These are phyloP conservation scores for Eucalyptus sp. DNA, from an alignment of 345 rosid species.

Conservation along the genomic window DNA sequence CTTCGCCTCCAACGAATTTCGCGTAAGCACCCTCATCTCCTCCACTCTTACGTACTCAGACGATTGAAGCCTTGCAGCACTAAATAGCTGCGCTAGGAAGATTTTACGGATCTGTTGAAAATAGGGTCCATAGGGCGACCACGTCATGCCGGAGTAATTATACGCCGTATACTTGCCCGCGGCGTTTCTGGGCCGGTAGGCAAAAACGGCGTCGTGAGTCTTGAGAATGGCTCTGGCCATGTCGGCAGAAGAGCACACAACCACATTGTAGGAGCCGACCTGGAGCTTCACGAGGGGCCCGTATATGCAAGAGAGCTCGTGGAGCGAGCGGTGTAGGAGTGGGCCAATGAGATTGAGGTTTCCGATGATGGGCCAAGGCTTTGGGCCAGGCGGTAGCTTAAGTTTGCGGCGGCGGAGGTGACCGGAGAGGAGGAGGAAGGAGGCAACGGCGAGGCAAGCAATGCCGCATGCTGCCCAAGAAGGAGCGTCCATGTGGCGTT, in stretches of 20 bases:
- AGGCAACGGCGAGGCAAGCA: conserved; percentile 9
- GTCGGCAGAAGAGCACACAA: conserved; percentile 36
- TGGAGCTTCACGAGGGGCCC: conserved; percentile 45
- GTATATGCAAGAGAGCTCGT: conserved; percentile 28
- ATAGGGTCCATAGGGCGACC: conserved; percentile 46
- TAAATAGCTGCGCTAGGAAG: conserved; percentile 34
- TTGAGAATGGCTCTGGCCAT: conserved; percentile 31
- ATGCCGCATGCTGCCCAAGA: neutral
- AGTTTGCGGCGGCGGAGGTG: conserved; percentile 10
- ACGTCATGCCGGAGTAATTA: conserved; percentile 30
- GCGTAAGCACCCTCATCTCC: conserved; percentile 11
- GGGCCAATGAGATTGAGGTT: conserved; percentile 43
- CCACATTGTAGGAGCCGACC: conserved; percentile 32
- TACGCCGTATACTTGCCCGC: conserved; percentile 49
- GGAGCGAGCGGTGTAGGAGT: conserved; percentile 47
- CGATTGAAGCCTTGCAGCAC: conserved; percentile 27
- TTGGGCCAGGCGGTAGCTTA: conserved; percentile 41
- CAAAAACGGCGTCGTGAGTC: conserved; percentile 27
- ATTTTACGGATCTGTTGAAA: conserved; percentile 43
- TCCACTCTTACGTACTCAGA: conserved; percentile 34
- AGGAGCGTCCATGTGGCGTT: neutral
- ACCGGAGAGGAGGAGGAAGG: conserved; percentile 5
- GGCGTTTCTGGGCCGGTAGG: conserved; percentile 26
- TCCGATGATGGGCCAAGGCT: conserved; percentile 50
- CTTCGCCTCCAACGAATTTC: neutral